Evolutionary conservation across 768 basidiomycete genomes (phyloP), one percentile per base, ranked within the genome.

Genomic region (Boletus sp.): DNA sequence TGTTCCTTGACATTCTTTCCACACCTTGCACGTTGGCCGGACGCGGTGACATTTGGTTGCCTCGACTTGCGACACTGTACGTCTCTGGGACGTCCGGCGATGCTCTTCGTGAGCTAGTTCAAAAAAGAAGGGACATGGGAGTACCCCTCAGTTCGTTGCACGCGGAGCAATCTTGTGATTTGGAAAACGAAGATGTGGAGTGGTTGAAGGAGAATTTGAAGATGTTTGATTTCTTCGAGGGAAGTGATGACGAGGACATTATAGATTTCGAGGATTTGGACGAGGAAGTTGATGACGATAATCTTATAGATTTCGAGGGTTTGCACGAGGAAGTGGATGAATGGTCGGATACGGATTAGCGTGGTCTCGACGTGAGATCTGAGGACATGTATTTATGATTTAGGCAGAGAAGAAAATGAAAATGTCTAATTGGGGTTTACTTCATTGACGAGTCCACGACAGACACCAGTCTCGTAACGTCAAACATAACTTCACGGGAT

Each of bases 201-300:
- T 88, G 85, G 85, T 62, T 88, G 37, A 72, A 66, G 47, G 66
- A 66, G 6, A 73, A 85, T 58, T 47, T 83, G 47, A 77, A 81
- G 53, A 70, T 70, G 32, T 74, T 87, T 15, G 79, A 80, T 11
- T 78, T 74, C 56, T 87, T 84, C 55, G 83, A 82, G 53, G 76
- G 81, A 33, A 83, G 83, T 42, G 75, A 76, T 43, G 75, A 76
- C 30, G 84, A 72, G 17, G 72, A 68, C 34, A 57, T 56, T n/a
- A 55, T 59, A 5, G 72, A 70, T 23, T 61, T 61, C 14, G 72
- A 67, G 6, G 68, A 69, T 44, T 21, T 50, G 35, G 2, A 38
- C 1, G 57, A 54, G 7, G 63, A 58, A 8, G 9, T 40, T 3
- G 54, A 57, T 40, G 56, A 55, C 23, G 23, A 23, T 2, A 4